These are phyloP conservation scores for Eucalyptus melliodora DNA, from an alignment of 345 rosid genomes.

Conservation along the genomic window DNA sequence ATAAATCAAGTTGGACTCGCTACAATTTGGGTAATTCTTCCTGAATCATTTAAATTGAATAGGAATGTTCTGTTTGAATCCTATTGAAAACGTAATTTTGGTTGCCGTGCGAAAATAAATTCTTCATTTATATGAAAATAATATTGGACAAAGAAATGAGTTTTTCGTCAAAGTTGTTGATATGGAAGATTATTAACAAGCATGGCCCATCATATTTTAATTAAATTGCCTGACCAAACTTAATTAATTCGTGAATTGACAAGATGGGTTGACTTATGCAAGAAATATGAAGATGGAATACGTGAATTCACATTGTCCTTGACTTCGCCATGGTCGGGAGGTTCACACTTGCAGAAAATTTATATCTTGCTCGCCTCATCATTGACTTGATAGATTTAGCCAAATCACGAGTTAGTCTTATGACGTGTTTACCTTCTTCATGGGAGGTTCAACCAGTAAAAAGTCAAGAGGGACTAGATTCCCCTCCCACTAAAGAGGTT, in stretches of 20 bases:
- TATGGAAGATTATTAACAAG: not conserved
- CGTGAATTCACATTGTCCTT: not conserved
- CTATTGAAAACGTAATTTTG: not conserved
- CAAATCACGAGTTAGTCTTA: not conserved
- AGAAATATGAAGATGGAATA: not conserved
- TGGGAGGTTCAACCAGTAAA: not conserved
- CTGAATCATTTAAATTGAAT: not conserved
- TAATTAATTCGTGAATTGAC: not conserved
- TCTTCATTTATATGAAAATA: not conserved
- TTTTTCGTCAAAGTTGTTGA: not conserved
- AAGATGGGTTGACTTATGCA: not conserved
- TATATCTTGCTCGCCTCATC: not conserved
- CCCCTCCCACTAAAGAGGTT: not conserved
- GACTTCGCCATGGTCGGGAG: not conserved
- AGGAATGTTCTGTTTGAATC: not conserved
- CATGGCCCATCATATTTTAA: not conserved
- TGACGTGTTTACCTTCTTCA: not conserved
- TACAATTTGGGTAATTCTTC: not conserved
- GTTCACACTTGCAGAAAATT: not conserved
- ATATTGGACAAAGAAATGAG: not conserved
- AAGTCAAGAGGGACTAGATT: not conserved
- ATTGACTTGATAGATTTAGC: not conserved
- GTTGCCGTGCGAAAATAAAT: not conserved
- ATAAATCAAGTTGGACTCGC: not conserved
- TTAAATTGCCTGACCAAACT: not conserved